These are phyloP conservation scores for Rubus parviflorus DNA, from an alignment of 306 rosid genomes.

Conservation along the genomic window DNA sequence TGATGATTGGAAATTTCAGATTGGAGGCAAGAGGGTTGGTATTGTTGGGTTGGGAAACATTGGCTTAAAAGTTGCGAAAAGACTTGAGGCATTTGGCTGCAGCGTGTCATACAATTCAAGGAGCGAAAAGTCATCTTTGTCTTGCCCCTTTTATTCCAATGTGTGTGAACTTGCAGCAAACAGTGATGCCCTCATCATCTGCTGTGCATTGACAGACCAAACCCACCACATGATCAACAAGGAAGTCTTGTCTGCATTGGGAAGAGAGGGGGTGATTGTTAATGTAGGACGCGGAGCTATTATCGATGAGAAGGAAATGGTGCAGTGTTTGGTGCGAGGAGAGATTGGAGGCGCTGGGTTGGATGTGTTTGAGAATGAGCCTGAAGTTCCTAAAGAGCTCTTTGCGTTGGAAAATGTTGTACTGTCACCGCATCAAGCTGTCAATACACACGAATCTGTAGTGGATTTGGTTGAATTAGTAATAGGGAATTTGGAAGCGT, in stretches of 20 bases:
- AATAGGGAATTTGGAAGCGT: constrained; percentile 33
- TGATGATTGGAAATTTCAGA: constrained; percentile 23
- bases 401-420: constrained; percentile 48
- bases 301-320: constrained; percentile 44
- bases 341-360: constrained; percentile 45
- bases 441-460: constrained; percentile 1
- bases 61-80: constrained; percentile 50
- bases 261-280: constrained; percentile 43
- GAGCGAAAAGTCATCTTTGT: constrained; percentile 29
- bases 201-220: constrained; percentile 46
- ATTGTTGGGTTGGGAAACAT: constrained; percentile 57
- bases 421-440: constrained; percentile 28
- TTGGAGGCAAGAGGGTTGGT: constrained; percentile 45
- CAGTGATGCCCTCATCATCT: constrained; percentile 38
- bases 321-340: constrained; percentile 21
- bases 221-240: constrained; percentile 41
- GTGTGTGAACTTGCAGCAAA: constrained; percentile 43
- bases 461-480: constrained; percentile 15
- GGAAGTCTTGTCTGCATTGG: constrained; percentile 44
- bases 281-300: constrained; percentile 51
- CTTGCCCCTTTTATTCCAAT: constrained; percentile 38
- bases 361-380: constrained; percentile 67
- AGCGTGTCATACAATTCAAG: constrained; percentile 46
- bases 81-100: constrained; percentile 51
- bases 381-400: constrained; percentile 39